Evolutionary conservation across 805 yeast species (phyloP).

Genomic region (Candida sanyiensis): DNA sequence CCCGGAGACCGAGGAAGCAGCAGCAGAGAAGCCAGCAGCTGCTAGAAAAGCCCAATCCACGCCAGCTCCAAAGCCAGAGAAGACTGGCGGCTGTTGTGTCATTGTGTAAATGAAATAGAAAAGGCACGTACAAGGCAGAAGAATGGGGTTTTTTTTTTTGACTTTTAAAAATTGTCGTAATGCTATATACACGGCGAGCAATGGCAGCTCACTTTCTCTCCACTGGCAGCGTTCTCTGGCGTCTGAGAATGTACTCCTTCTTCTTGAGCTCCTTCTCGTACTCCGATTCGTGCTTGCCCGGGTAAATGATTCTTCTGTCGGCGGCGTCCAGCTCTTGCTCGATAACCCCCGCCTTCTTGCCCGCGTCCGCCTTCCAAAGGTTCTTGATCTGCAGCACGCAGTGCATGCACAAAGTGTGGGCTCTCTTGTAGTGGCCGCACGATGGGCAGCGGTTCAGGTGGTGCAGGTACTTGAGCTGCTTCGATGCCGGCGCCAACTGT

Average conservation of each 20-base stretch:
- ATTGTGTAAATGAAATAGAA: constrained; percentile 23
- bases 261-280: constrained; percentile 41
- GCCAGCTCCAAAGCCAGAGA: constrained; percentile 16
- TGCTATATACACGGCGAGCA: constrained; percentile 6
- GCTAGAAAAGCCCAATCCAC: constrained; percentile 18
- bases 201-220: constrained; percentile 24
- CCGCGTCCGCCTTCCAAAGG: constrained; percentile 53
- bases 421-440: constrained; percentile 87
- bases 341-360: constrained; percentile 24
- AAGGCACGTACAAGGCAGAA: constrained; percentile 5
- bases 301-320: constrained; percentile 65
- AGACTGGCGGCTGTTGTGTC: constrained; percentile 27
- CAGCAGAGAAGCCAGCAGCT: constrained; percentile 3
- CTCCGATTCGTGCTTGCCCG: constrained; percentile 56
- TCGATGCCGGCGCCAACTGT: constrained; percentile 75
- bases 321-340: constrained; percentile 40
- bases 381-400: constrained; percentile 79
- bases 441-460: constrained; percentile 89
- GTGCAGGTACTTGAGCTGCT: constrained; percentile 69
- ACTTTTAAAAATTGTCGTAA: not conserved
- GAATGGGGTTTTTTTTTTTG: not conserved
- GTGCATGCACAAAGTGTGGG: constrained; percentile 88
- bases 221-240: constrained; percentile 53
- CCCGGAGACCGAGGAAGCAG: constrained; percentile 7
- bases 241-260: constrained; percentile 49